A percentile compares a stretch with the other conserved stretches of the same genome.
Conservation (phyloP, 768 basidiomycete species). For the Leccinum sublutescens region DNA sequence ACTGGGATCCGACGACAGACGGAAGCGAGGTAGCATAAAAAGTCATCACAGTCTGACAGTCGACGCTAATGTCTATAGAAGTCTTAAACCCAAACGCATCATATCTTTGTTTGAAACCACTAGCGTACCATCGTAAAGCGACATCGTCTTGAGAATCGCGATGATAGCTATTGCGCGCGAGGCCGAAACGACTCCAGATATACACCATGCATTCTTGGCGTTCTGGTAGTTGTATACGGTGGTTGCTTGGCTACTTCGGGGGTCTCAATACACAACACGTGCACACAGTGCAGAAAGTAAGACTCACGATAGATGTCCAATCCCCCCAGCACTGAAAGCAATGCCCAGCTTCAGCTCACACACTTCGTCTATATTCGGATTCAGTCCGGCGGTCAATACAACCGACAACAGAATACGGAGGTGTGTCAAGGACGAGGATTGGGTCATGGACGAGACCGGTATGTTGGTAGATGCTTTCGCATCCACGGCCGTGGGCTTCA, state of each 20-base stretch:
- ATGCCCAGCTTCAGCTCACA: slow-evolving; percentile 60
- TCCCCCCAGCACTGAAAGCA: slow-evolving; percentile 32
- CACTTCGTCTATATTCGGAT: slow-evolving; percentile 65
- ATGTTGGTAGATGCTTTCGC: slow-evolving; percentile 52
- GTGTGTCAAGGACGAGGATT: slow-evolving; percentile 46
- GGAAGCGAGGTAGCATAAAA: slow-evolving; percentile 79
- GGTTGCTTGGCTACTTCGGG: slow-evolving; percentile 30
- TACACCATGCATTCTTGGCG: slow-evolving; percentile 59
- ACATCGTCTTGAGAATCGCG: slow-evolving; percentile 64
- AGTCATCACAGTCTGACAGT: slow-evolving; percentile 69
- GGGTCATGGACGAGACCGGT: slow-evolving; percentile 36
- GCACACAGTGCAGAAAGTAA: neutral
- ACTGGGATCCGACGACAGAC: slow-evolving; percentile 55
- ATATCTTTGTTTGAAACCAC: neutral
- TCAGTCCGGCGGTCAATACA: slow-evolving; percentile 69
- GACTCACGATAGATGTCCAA: slow-evolving; percentile 53
- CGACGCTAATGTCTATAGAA: slow-evolving; percentile 59
- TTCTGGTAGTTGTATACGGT: slow-evolving; percentile 40
- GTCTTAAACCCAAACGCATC: neutral
- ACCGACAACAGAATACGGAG: slow-evolving; percentile 61
- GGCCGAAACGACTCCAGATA: slow-evolving; percentile 71
- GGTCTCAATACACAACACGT: neutral
- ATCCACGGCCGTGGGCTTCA: slow-evolving; percentile 46
- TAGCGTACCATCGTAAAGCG: slow-evolving; percentile 65
- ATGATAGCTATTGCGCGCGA: slow-evolving; percentile 65